phyloP scores from a whole-genome alignment of 495 filamentous ascomycete species.

The Podospora pseudoanserina region DNA sequence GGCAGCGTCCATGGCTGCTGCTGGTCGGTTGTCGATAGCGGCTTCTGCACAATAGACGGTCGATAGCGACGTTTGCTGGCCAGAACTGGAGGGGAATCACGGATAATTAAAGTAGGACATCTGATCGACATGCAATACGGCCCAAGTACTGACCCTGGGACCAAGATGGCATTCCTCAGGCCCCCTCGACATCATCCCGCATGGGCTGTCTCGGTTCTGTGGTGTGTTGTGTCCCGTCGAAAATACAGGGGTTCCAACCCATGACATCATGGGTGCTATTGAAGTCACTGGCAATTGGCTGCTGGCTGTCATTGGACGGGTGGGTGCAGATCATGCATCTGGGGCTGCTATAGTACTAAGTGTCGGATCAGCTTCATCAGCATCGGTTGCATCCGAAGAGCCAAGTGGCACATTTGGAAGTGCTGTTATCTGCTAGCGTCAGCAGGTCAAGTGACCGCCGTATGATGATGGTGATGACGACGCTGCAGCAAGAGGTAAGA shows the following conservation, averaged over 20 bases:
- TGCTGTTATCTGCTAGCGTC: not conserved
- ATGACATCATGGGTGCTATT: not conserved
- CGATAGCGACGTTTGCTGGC: not conserved
- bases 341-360: not conserved
- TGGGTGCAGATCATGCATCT: not conserved
- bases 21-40: not conserved
- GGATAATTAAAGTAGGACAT: not conserved
- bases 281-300: not conserved
- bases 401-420: not conserved
- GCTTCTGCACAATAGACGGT: not conserved
- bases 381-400: not conserved
- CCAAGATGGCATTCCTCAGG: not conserved
- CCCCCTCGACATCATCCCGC: slow-evolving; percentile 1
- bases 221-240: no score
- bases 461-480: not conserved
- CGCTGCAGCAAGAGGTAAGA: no score
- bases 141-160: not conserved
- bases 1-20: slow-evolving; percentile 52
- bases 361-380: not conserved
- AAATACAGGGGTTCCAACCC: not conserved
- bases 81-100: not conserved
- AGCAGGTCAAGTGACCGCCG: not conserved
- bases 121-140: slow-evolving; percentile 1
- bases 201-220: not conserved
- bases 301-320: not conserved